Evolutionary conservation across 768 basidiomycete species (phyloP), one percentile per base, ranked within the genome.

Genomic region (Mycena latifolia): DNA sequence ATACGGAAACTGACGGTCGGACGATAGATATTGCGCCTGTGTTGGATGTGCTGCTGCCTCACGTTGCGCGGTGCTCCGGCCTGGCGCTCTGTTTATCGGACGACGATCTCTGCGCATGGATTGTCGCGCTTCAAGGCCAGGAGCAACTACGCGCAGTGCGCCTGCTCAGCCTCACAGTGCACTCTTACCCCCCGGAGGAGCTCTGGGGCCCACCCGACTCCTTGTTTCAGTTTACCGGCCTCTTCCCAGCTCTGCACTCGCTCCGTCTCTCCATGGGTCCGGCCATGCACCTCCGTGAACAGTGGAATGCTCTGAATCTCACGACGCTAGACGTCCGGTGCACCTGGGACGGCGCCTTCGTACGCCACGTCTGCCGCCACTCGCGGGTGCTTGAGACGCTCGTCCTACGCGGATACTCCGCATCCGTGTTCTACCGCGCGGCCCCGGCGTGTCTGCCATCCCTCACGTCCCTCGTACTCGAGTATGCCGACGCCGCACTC

Each of bases 241-340:
- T 48, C 0, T 50, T n/a, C 46, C 2, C 45, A 1, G n/a, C 11
- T 2, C 1, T 55, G n/a, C 25, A 10, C 5, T 33, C 53, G 0
- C 53, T 63, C 5, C 53, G 61, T 20, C 52, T 63, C 24, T 45
- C 52, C 0, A n/a, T 8, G 12, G 24, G 15, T 1, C 53, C 61
- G 15, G 14, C 33, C 3, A 31, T 61, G 29, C 15, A 27, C 15
- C 25, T 47, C 25, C 33, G 39, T 11, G 20, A 46, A 3, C 17
- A 24, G 9, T 3, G 45, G 24, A 10, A 24, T 14, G 4, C 46
- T 3, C 27, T 37, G 12, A 45, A 15, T 5, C 53, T 63, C 1
- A 63, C 61, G 25, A 55, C 53, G 9, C 46, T 63, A 5, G 46
- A 63, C 35, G 45, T 63, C 11, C 61, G 52, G 1, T 63, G 61